Base-by-base conservation (phyloP, 108 stramenopile species). In the Fragilariopsis cylindrus region DNA sequence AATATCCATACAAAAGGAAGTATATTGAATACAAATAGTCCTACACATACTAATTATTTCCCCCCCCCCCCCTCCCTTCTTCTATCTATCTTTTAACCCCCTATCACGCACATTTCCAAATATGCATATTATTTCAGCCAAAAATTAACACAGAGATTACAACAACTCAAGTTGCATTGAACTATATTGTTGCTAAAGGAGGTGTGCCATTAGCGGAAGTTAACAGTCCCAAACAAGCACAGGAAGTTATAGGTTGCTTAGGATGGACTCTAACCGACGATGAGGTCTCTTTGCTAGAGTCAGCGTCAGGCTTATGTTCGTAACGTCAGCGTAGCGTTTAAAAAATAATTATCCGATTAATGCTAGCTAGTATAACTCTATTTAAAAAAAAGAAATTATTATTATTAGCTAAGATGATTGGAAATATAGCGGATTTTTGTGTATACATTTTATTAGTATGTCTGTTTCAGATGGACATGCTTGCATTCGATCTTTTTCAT, bases 131-230 rank as follows among this genome's bases (percentile, higher is more conserved):
- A 30, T 30, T 30, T 30, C 2, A 83, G 80, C 88, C 88, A 56
- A 84, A 89, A 68, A 82, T 95, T 78, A 94, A 92, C 55, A 87
- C 84, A 12, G 88, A 86, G 43, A 88, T 93, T 46, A 93, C 93
- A 0, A 84, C 92, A 53, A 85, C 88, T 11, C 96, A 96, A 75
- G 83, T 96, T 57, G 93, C 93, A 12, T 80, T 93, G 42, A 88
- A 94, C 68, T 96, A 94, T 72, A 81, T 96, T 1, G 76, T 85
- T 70, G 93, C 93, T 12, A 93, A 94, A 71, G 96, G 96, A 16
- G 90, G 77, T 7, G 93, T 96, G 6, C 96, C 96, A 40, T 30
- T 96, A 41, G 57, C 85, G 15, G 89, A 90, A 55, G 85, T 96
- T 0, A 93, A 87, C 41, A 88, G 82, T 45, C 65, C 80, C 30